phyloP scores from a whole-genome alignment of 2,329 filamentous ascomycete species.

The Penicillium freii region DNA sequence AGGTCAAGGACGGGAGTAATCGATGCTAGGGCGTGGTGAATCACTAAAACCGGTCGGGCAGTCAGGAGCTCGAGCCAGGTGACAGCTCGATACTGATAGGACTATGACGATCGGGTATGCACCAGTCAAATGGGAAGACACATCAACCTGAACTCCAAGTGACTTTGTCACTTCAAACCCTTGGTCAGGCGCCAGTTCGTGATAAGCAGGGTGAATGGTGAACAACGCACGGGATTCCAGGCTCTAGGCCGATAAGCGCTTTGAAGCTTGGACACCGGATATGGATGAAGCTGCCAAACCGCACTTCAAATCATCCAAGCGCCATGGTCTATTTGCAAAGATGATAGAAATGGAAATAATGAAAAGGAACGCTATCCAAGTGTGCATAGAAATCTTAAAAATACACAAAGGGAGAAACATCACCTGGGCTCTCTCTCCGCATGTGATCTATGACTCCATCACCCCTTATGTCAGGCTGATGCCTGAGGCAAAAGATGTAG shows the following conservation, averaged over 20 bases:
- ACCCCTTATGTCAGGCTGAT: not conserved
- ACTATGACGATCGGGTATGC: slow-evolving; percentile 13
- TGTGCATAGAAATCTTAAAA: not conserved
- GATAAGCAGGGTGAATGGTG: not conserved
- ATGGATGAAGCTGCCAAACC: slow-evolving; percentile 4
- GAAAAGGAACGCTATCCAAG: not conserved
- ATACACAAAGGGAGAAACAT: slow-evolving; percentile 3
- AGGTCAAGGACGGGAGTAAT: slow-evolving; percentile 3
- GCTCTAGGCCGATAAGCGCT: slow-evolving; percentile 13
- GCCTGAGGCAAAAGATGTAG: not conserved
- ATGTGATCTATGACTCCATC: slow-evolving; percentile 7
- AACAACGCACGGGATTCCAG: slow-evolving; percentile 5
- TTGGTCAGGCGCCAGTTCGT: slow-evolving; percentile 10
- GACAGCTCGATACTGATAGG: slow-evolving; percentile 21
- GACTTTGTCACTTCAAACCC: slow-evolving; percentile 18
- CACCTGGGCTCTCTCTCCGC: slow-evolving; percentile 2
- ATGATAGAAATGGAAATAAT: not conserved
- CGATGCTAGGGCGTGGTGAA: slow-evolving; percentile 8
- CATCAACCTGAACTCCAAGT: slow-evolving; percentile 15
- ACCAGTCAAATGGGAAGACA: slow-evolving; percentile 8
- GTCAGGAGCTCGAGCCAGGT: slow-evolving; percentile 20
- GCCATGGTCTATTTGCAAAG: slow-evolving; percentile 1
- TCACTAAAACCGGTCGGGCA: slow-evolving; percentile 8
- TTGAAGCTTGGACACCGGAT: slow-evolving; percentile 5
- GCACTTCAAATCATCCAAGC: not conserved